phyloP scores from a whole-genome alignment of 768 basidiomycete species.

The Phaeotremella skinneri region DNA sequence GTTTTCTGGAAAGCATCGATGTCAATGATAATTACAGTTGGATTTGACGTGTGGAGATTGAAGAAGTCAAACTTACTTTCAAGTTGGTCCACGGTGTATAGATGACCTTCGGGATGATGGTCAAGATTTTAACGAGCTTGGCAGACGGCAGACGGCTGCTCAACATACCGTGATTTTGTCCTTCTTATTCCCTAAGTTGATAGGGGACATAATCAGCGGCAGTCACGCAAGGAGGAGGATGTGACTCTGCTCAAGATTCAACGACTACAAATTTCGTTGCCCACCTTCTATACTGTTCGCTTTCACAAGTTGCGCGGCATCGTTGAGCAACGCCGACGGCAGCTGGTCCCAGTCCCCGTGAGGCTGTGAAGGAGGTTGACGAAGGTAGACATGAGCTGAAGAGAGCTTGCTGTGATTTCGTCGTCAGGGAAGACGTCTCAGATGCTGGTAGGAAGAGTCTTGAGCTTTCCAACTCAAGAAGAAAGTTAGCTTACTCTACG shows the following conservation, averaged over 20 bases:
- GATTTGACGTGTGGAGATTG: conserved; percentile 14
- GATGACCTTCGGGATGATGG: conserved; percentile 62
- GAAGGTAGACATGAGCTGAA: conserved; percentile 94
- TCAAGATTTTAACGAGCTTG: background rate
- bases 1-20: conserved; percentile 89
- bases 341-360: conserved; percentile 72
- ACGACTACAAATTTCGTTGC: no score
- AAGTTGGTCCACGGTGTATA: conserved; percentile 91
- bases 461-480: no score
- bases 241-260: background rate
- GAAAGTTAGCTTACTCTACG: conserved; percentile 62
- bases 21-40: no score
- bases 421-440: background rate
- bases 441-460: background rate
- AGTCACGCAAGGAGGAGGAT: no score
- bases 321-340: conserved; percentile 70
- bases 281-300: conserved; percentile 94
- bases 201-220: background rate
- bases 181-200: conserved; percentile 80
- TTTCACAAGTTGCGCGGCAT: conserved; percentile 94
- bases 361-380: conserved; percentile 71
- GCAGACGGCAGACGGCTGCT: background rate
- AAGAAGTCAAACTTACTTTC: conserved; percentile 60
- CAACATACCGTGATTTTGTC: conserved; percentile 66
- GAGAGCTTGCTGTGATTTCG: conserved; percentile 59